phyloP scores from a whole-genome alignment of 1,139 yeast genomes.

The Suhomyces chickasaworum region DNA sequence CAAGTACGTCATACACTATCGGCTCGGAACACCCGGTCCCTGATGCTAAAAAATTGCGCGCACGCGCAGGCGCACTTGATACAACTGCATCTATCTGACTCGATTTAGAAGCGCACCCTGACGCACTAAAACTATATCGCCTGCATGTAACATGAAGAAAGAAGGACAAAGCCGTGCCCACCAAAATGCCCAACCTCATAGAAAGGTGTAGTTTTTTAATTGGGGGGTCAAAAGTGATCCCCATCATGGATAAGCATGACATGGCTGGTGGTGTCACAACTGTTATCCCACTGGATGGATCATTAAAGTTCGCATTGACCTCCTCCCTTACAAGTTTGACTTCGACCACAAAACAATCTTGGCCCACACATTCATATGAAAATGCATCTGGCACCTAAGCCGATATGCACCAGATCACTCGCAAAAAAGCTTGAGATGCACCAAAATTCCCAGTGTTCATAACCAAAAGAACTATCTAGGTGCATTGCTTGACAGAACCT shows the following conservation, averaged over 20 bases:
- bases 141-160: neutral
- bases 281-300: too few relatives aligned
- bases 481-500: slow-evolving; percentile 1
- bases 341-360: neutral
- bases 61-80: neutral
- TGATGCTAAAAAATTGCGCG: slow-evolving; percentile 2
- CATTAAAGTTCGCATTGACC: too few relatives aligned
- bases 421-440: neutral
- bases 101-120: neutral
- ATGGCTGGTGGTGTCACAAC: too few relatives aligned
- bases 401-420: slow-evolving; percentile 3
- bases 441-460: too few relatives aligned
- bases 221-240: too few relatives aligned
- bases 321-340: neutral
- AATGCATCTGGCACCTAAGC: slow-evolving; percentile 3
- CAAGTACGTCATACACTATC: neutral
- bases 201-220: too few relatives aligned
- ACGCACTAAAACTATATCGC: neutral
- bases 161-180: slow-evolving; percentile 1
- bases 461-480: too few relatives aligned
- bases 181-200: too few relatives aligned
- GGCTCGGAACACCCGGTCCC: slow-evolving; percentile 2
- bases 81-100: neutral
- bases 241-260: too few relatives aligned
- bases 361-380: neutral